Evolutionary conservation across 768 basidiomycete species (phyloP).

Genomic region (Auriscalpium vulgare): DNA sequence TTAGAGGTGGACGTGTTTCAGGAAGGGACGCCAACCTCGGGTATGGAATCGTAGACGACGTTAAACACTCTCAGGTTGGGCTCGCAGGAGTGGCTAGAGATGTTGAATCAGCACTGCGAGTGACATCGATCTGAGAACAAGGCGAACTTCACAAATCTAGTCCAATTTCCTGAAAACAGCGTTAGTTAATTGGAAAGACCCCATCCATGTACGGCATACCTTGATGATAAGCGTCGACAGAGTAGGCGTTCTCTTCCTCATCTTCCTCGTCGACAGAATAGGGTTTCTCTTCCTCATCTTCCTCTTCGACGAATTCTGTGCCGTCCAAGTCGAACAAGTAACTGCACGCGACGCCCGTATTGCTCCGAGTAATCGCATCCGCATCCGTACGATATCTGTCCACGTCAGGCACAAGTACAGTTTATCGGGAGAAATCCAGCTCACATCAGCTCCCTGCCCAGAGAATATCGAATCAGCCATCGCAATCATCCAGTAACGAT

Average conservation of each 20-base stretch:
- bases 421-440: conserved; percentile 10
- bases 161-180: conserved; percentile 56
- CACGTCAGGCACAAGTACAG: neutral
- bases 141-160: conserved; percentile 63
- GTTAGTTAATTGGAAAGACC: neutral
- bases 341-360: conserved; percentile 27
- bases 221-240: conserved; percentile 44
- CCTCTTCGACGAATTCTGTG: conserved; percentile 31
- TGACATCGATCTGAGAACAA: neutral
- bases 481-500: neutral
- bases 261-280: conserved; percentile 9
- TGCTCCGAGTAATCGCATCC: conserved; percentile 1
- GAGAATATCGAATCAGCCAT: conserved; percentile 1
- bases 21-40: conserved; percentile 33
- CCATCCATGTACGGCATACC: conserved; percentile 27
- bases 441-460: conserved; percentile 38
- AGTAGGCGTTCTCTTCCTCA: conserved; percentile 27
- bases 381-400: conserved; percentile 39
- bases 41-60: conserved; percentile 55
- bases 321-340: conserved; percentile 64
- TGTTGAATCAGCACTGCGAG: neutral
- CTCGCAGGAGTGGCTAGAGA: conserved; percentile 55
- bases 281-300: conserved; percentile 12
- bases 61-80: conserved; percentile 52
- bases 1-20: neutral